Percentiles rank a stretch among this genome's conserved stretches.
Conservation (phyloP, 257 asterid genomes). For the Echites panduratus region DNA sequence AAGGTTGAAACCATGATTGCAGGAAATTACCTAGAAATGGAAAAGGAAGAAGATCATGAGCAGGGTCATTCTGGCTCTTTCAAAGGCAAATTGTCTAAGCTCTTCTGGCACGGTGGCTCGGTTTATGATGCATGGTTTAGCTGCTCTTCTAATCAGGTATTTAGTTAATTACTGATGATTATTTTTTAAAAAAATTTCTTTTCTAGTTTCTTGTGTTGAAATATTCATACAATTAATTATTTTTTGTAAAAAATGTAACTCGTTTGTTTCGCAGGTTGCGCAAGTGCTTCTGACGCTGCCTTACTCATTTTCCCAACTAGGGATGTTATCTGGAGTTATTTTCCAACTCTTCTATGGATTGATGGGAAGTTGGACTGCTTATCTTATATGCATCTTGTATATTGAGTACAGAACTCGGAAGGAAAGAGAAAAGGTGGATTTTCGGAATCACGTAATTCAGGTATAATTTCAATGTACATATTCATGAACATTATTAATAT, state of each 20-base stretch:
- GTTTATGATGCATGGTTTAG: conserved; percentile 97
- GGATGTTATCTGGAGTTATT: conserved; percentile 64
- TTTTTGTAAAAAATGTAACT: too few relatives aligned
- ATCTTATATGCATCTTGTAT: conserved; percentile 69
- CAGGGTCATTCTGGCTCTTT: conserved; percentile 22
- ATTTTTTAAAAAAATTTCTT: too few relatives aligned
- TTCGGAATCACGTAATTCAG: conserved; percentile 86
- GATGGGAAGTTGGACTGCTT: conserved; percentile 94
- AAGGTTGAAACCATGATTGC: conserved; percentile 76
- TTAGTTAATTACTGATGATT: too few relatives aligned
- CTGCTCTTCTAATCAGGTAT: conserved; percentile 78
- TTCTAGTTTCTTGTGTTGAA: background rate
- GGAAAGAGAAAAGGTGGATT: conserved; percentile 86
- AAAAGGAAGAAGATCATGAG: conserved; percentile 50
- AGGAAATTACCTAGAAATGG: conserved; percentile 81
- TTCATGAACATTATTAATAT: too few relatives aligned
- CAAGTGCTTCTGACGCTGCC: conserved; percentile 87
- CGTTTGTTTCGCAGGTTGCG: conserved; percentile 59
- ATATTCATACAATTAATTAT: too few relatives aligned
- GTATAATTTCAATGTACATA: too few relatives aligned
- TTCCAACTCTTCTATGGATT: conserved; percentile 75
- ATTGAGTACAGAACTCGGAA: conserved; percentile 84
- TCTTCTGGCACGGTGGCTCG: conserved; percentile 93
- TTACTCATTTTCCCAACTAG: conserved; percentile 86
- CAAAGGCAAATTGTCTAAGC: conserved; percentile 43